Base-by-base conservation (phyloP, 441 rosid species). In the Hypseocharis bilobata region DNA sequence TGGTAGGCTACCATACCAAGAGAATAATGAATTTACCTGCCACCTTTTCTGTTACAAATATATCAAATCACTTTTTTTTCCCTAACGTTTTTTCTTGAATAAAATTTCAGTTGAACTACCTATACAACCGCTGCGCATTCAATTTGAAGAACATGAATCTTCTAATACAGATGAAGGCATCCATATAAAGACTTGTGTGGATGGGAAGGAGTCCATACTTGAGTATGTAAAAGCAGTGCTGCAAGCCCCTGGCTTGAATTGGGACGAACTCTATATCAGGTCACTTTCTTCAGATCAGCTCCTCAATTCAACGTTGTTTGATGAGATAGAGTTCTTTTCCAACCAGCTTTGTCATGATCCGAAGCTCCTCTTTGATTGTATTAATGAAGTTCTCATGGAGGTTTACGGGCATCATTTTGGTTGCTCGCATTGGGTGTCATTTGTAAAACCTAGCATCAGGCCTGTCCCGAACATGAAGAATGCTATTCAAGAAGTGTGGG, bases 331-430 rank as follows among this genome's bases (percentile, higher is more conserved):
- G 58, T 82, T 81, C 82, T 80, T 68, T 19, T 72, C 85, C 10
- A 80, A 76, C 78, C 80, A 75, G 55, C 82, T 88, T 72, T 84
- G 88, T 69, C 40, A 25, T 11, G 84, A 82, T 42, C 82, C 79
- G 67, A 77, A 80, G 62, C 90, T 91, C 40, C 81, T 91, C 45
- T 91, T 87, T 62, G 90, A 88, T 72, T 82, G 85, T 62, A 82
- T 91, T 64, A 86, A 86, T 27, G 98, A 93, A 76, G 90, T 81
- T 77, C 88, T 93, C 51, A 54, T 79, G 67, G 91, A 86, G 77
- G 75, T 87, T 38, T 84, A 76, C 22, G 78, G 70, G 16, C 66
- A 71, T 40, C 70, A 82, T 67, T 76, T 79, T 19, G 84, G 88
- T 69, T 81, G 79, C 74, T 84, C 82, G 16, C 89, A 87, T n/a